phyloP scores from a whole-genome alignment of 2,329 filamentous ascomycete genomes.

The Ophiostoma sp. region DNA sequence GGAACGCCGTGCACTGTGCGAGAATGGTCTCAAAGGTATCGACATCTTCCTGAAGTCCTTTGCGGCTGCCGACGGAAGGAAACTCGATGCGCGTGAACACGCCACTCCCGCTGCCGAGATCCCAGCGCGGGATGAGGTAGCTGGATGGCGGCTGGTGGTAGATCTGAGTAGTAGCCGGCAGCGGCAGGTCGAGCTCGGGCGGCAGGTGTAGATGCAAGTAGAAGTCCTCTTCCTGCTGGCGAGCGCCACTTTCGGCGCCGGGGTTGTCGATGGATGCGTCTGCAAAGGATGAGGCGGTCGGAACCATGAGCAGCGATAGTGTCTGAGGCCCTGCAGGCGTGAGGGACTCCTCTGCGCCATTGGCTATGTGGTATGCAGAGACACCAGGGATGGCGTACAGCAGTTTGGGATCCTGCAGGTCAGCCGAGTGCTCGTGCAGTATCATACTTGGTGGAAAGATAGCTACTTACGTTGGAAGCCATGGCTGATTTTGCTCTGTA shows the following conservation, averaged over 20 bases:
- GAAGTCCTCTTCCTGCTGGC: slow-evolving; percentile 72
- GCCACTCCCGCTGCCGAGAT: slow-evolving; percentile 78
- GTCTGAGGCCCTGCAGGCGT: slow-evolving; percentile 85
- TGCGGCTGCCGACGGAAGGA: slow-evolving; percentile 63
- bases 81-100: slow-evolving; percentile 94
- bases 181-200: slow-evolving; percentile 85
- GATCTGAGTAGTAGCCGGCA: slow-evolving; percentile 93
- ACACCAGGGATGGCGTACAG: slow-evolving; percentile 75
- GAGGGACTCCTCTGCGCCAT: slow-evolving; percentile 77
- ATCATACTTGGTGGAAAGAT: background rate
- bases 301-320: slow-evolving; percentile 90
- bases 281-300: slow-evolving; percentile 70
- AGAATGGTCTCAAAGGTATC: slow-evolving; percentile 95
- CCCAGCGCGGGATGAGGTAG: slow-evolving; percentile 94
- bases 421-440: background rate
- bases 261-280: slow-evolving; percentile 44
- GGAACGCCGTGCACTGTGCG: slow-evolving; percentile 90
- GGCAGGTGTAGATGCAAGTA: slow-evolving; percentile 93
- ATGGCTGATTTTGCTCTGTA: background rate
- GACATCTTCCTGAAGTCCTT: slow-evolving; percentile 79
- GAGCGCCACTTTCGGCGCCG: background rate
- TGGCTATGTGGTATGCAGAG: slow-evolving; percentile 81
- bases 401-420: slow-evolving; percentile 54
- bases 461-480: slow-evolving; percentile 11
- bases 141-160: slow-evolving; percentile 90